phyloP scores from a whole-genome alignment of 305 asterid species.

The Fraxinus sp. region DNA sequence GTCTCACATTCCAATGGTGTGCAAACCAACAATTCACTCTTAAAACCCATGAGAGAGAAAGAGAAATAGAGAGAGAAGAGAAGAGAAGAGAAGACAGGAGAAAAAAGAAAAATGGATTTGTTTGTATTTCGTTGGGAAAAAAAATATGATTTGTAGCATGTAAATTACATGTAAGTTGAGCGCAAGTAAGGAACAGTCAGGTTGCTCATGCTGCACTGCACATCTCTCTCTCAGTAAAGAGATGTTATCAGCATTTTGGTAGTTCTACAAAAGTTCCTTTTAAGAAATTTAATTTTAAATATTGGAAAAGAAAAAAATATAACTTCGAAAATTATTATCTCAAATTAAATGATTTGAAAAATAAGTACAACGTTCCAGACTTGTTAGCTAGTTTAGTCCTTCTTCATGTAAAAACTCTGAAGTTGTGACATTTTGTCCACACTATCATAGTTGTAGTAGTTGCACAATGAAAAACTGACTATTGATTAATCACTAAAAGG shows the following conservation, averaged over 20 bases:
- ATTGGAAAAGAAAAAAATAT: too few species aligned
- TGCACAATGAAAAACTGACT: neutral
- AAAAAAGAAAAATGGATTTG: neutral
- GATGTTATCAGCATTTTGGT: neutral
- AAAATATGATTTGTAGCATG: neutral
- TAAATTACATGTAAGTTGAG: neutral
- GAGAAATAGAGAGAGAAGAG: neutral
- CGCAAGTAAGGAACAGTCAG: neutral
- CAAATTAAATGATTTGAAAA: too few species aligned
- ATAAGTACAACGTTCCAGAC: too few species aligned
- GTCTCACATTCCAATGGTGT: slow-evolving; percentile 47
- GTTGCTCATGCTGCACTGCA: neutral
- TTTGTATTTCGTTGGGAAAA: neutral
- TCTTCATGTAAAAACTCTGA: neutral
- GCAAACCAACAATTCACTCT: slow-evolving; percentile 40
- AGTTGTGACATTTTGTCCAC: neutral
- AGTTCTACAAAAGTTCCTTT: too few species aligned
- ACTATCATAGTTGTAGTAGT: neutral
- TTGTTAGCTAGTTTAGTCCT: too few species aligned
- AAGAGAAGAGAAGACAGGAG: too few species aligned
- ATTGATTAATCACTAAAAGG: neutral
- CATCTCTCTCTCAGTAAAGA: neutral
- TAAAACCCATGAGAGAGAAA: slow-evolving; percentile 34
- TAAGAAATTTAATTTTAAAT: too few species aligned
- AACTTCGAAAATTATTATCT: neutral